A percentile compares a stretch with the other conserved stretches of the same genome.
phyloP scores from a whole-genome alignment of 371 early-diverging fungal genomes.

The Mucor circinelloides region DNA sequence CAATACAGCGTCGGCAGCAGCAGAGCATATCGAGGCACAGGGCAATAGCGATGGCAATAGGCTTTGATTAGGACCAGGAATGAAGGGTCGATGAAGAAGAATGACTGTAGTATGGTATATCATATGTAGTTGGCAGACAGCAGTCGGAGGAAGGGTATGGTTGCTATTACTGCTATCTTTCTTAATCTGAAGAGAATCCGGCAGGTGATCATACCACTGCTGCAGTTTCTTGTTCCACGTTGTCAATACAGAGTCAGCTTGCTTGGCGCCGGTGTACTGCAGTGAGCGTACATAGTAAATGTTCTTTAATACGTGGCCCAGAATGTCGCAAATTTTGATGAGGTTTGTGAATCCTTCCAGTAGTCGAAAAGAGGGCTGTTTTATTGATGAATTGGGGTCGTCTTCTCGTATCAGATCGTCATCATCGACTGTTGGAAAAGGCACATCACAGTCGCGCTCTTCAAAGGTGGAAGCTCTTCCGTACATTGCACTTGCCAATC shows the following conservation, averaged over 20 bases:
- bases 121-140: slow-evolving; percentile 51
- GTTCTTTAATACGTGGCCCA: slow-evolving; percentile 50
- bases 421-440: slow-evolving; percentile 52
- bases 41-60: slow-evolving; percentile 35
- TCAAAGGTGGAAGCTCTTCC: slow-evolving; percentile 48
- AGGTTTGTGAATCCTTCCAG: slow-evolving; percentile 39
- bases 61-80: slow-evolving; percentile 33
- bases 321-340: slow-evolving; percentile 43
- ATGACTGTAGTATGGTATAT: slow-evolving; percentile 47
- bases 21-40: slow-evolving; percentile 45
- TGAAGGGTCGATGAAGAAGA: slow-evolving; percentile 47
- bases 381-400: not conserved
- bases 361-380: slow-evolving; percentile 23
- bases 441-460: slow-evolving; percentile 51
- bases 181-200: slow-evolving; percentile 41
- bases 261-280: slow-evolving; percentile 28
- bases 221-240: slow-evolving; percentile 43
- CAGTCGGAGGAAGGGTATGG: slow-evolving; percentile 18
- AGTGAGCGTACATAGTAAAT: slow-evolving; percentile 47
- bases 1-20: slow-evolving; percentile 51
- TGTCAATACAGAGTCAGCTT: slow-evolving; percentile 38
- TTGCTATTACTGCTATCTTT: slow-evolving; percentile 17
- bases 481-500: slow-evolving; percentile 42
- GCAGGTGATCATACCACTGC: slow-evolving; percentile 49
- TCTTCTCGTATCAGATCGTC: slow-evolving; percentile 22